phyloP scores from a whole-genome alignment of 352 stramenopile genomes.

The Globisporangium heterothallicum region DNA sequence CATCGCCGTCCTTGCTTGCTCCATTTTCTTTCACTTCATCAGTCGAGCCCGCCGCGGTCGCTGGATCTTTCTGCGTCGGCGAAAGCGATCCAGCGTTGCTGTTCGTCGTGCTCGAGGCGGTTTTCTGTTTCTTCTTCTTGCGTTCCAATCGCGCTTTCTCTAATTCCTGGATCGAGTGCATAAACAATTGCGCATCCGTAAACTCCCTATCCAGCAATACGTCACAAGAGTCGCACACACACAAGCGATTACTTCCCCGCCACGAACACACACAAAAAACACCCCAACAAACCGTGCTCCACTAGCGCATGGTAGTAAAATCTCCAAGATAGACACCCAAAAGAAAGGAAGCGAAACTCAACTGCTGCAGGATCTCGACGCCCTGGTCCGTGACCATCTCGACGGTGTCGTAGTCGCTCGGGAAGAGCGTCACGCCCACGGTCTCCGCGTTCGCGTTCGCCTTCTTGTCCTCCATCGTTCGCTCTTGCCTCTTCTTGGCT shows the following conservation, averaged over 20 bases:
- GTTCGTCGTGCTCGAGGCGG: slow-evolving; percentile 16
- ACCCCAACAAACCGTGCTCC: too few relatives aligned
- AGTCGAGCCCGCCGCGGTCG: slow-evolving; percentile 6
- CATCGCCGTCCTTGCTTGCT: slow-evolving; percentile 10
- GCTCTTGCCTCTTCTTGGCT: background rate
- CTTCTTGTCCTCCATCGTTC: slow-evolving; percentile 22
- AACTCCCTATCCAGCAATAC: slow-evolving; percentile 53
- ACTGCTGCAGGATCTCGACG: slow-evolving; percentile 79
- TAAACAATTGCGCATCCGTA: slow-evolving; percentile 73
- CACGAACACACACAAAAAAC: background rate
- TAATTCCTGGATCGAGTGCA: slow-evolving; percentile 81
- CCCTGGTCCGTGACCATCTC: slow-evolving; percentile 78
- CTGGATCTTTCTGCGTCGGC: slow-evolving; percentile 9
- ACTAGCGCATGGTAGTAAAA: too few relatives aligned
- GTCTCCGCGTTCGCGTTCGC: slow-evolving; percentile 34
- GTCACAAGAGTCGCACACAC: background rate
- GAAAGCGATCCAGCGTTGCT: slow-evolving; percentile 3
- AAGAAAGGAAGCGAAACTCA: slow-evolving; percentile 9
- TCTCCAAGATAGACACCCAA: background rate
- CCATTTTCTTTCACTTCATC: slow-evolving; percentile 4
- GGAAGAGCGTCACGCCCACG: slow-evolving; percentile 76
- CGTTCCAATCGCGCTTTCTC: slow-evolving; percentile 49
- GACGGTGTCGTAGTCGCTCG: slow-evolving; percentile 68
- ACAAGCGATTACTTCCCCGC: too few relatives aligned
- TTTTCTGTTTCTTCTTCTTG: slow-evolving; percentile 61